A percentile compares a stretch with the other conserved stretches of the same genome.
phyloP scores from a whole-genome alignment of 768 basidiomycete species.

The Galerina sulciceps region DNA sequence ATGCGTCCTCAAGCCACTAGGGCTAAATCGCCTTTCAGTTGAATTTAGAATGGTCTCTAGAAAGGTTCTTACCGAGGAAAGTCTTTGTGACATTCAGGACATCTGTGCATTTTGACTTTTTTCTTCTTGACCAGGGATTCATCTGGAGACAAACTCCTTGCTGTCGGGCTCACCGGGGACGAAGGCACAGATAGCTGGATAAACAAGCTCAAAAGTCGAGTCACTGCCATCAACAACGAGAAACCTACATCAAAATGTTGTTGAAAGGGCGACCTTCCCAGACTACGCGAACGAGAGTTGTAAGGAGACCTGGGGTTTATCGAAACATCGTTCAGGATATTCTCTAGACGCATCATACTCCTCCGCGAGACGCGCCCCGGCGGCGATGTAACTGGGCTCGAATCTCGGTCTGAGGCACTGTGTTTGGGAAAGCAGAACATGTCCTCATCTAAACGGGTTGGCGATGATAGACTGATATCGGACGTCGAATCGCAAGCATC shows the following conservation, averaged over 20 bases:
- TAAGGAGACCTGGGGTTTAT: slow-evolving; percentile 3
- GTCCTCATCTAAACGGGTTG: neutral
- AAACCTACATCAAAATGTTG: slow-evolving; percentile 13
- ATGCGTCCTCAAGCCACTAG: slow-evolving; percentile 36
- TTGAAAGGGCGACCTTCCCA: slow-evolving; percentile 15
- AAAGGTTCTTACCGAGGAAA: slow-evolving; percentile 32
- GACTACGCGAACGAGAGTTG: slow-evolving; percentile 14
- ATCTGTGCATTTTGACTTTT: slow-evolving; percentile 39
- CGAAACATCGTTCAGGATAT: slow-evolving; percentile 26
- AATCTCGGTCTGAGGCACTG: neutral
- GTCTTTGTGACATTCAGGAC: slow-evolving; percentile 35
- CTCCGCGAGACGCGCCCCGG: slow-evolving; percentile 12
- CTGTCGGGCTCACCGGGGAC: neutral
- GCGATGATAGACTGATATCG: slow-evolving; percentile 1
- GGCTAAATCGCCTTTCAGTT: slow-evolving; percentile 20
- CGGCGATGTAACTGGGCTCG: neutral
- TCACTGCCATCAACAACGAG: neutral
- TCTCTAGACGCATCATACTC: slow-evolving; percentile 28
- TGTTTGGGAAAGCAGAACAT: slow-evolving; percentile 1
- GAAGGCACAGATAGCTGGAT: slow-evolving; percentile 1
- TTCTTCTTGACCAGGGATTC: slow-evolving; percentile 28
- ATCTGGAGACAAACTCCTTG: slow-evolving; percentile 21
- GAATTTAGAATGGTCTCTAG: neutral
- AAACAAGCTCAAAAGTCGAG: neutral
- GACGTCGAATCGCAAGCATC: neutral